These are phyloP conservation scores for Gonium pectorale DNA, from an alignment of 139 green algal genomes.

Conservation along the genomic window DNA sequence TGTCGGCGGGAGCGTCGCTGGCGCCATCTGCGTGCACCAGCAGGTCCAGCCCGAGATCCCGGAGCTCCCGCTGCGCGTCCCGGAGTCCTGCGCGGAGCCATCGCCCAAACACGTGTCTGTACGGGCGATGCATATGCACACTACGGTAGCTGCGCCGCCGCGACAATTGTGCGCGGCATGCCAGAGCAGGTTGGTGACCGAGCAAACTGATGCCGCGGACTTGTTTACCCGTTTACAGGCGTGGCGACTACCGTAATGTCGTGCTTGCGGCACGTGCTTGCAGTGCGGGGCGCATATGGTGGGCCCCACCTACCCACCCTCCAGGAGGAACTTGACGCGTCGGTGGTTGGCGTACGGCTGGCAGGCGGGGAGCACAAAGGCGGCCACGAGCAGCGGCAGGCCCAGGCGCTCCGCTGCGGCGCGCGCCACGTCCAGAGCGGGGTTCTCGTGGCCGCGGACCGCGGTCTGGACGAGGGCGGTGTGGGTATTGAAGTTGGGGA, in stretches of 20 bases:
- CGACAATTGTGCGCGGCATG: no score
- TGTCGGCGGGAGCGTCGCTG: not conserved
- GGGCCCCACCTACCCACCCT: no score
- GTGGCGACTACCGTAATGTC: no score
- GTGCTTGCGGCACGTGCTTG: no score
- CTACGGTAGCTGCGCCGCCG: no score
- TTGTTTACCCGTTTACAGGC: no score
- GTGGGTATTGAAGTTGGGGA: not conserved
- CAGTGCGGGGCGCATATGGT: no score
- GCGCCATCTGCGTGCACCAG: not conserved
- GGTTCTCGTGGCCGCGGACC: constrained; percentile 35
- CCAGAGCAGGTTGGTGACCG: no score
- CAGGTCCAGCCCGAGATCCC: constrained; percentile 11
- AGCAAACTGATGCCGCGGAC: no score
- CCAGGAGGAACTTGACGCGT: constrained; percentile 35
- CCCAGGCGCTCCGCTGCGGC: not conserved
- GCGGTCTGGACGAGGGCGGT: not conserved
- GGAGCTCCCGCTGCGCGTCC: constrained; percentile 27
- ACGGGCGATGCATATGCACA: no score
- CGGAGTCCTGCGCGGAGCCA: constrained; percentile 3
- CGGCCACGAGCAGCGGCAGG: constrained; percentile 15
- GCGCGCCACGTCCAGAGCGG: constrained; percentile 5
- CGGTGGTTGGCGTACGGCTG: constrained; percentile 20
- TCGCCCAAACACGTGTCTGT: no score
- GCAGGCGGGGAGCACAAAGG: not conserved